Base-by-base conservation (phyloP, 192 early-diverging fungal genomes). In the Gamsiella multidivaricata region DNA sequence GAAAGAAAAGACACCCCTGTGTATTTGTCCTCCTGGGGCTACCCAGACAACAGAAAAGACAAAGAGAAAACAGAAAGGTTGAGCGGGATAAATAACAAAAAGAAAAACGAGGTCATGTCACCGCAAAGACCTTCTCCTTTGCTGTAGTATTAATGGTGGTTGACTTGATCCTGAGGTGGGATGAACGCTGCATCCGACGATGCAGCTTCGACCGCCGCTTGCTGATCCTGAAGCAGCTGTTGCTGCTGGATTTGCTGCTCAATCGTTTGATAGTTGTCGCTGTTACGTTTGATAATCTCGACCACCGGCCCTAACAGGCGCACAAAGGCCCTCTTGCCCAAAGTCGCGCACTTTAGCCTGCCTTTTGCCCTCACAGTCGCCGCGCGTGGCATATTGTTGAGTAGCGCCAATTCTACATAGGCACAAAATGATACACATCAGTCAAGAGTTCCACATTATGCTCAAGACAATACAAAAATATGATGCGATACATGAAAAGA, bases 231-330 rank as follows among this genome's bases (percentile, higher is more conserved):
- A 53, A 63, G 50, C 26, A 57, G 31, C 31, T 65, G 47, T 32
- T 68, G 70, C 42, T 72, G 69, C 31, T 78, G 81, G 45, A 79
- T 72, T 46, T 79, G 75, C 25, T 80, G 79, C 33, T 84, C 82
- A 61, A 88, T 80, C 10, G 83, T 81, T 60, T 86, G 82, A 79
- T 99, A 99, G 81, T 98, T 97, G 54, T 85, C 90, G 29, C 94
- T 92, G 84, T 99, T 97, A 57, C 97, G 87, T 70, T 97, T 92
- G 60, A 99, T 91, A 51, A 98, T 99, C 70, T 97, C 96, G 47
- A 95, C 91, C 50, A 96, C 91, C 17, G 98, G 96, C 8, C 98
- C 98, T 5, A 99, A 85, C 51, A 99, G 83, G 15, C 97, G 90
- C 47, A 93, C 93, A 82, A 99, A 99, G 5, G 96, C 94, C 78